Evolutionary conservation across 2,329 filamentous ascomycete genomes (phyloP).

Genomic region (Trichoderma sp.): DNA sequence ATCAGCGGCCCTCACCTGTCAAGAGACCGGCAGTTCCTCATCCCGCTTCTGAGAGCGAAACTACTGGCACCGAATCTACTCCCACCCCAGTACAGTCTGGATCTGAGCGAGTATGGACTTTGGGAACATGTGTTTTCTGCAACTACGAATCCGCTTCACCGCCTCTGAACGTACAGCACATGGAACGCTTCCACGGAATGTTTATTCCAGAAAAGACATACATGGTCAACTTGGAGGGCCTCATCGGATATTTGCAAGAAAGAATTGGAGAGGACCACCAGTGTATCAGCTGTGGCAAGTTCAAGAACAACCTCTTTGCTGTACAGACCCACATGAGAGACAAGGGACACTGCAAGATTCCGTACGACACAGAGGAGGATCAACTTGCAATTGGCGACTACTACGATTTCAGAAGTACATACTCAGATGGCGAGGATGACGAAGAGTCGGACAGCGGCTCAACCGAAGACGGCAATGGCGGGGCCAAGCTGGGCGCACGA

Average conservation of each 20-base stretch:
- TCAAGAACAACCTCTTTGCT: slow-evolving; percentile 73
- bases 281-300: slow-evolving; percentile 84
- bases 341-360: slow-evolving; percentile 94
- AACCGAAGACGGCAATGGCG: slow-evolving; percentile 40
- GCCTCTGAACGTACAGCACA: slow-evolving; percentile 77
- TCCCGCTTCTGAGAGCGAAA: slow-evolving; percentile 35
- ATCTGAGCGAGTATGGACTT: slow-evolving; percentile 40
- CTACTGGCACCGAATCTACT: slow-evolving; percentile 43
- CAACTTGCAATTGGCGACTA: slow-evolving; percentile 93
- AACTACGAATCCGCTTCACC: slow-evolving; percentile 77
- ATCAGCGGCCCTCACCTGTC: slow-evolving; percentile 48
- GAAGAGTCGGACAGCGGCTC: slow-evolving; percentile 48
- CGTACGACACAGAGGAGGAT: slow-evolving; percentile 82
- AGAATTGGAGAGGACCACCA: slow-evolving; percentile 79
- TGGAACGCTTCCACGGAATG: slow-evolving; percentile 91
- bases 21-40: slow-evolving; percentile 54
- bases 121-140: slow-evolving; percentile 80
- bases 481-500: slow-evolving; percentile 67
- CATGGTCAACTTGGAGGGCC: slow-evolving; percentile 75
- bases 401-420: slow-evolving; percentile 95
- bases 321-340: slow-evolving; percentile 97
- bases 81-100: slow-evolving; percentile 37
- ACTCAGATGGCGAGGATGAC: slow-evolving; percentile 67
- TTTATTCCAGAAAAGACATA: slow-evolving; percentile 90
- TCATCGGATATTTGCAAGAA: slow-evolving; percentile 73